Base-by-base conservation (phyloP, 148 eudicot species). In the Cornus suecica region DNA sequence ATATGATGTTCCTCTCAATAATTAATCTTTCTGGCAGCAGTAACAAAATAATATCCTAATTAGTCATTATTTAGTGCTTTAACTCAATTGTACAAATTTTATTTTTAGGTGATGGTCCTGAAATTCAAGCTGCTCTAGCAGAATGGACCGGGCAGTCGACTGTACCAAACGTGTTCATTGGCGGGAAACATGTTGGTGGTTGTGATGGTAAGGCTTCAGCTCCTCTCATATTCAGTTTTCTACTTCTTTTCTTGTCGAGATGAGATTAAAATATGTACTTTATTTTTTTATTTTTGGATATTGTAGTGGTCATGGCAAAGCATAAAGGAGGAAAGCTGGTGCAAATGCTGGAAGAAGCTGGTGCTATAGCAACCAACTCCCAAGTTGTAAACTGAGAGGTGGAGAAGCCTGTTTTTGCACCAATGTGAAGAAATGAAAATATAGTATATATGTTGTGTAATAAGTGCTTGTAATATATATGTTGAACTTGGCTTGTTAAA, bases 81-180 rank as follows among this genome's bases (percentile, higher is more conserved):
- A 56, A 37, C 42, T 3, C 13, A 74, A 65, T 27, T 71, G 42
- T 54, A 7, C 72, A 60, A 37, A 25, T 62, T 37, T 37, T 27
- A 18, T 76, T 14, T 2, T 58, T 64, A 93, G 94, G 83, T 77
- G 98, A 91, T 86, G 98, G 98, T 45, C 75, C 76, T 52, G 92
- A 72, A 2, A 82, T 88, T 41, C 98, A 93, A 80, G 66, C 88
- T 5, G 97, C 92, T 30, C 88, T 93, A 28, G 75, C 62, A 11
- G 88, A 88, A 82, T 88, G 90, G 97, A 89, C 98, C 5, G 91
- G 89, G 71, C 98, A 91, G 78, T 81, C 89, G 52, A 89, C 98
- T 15, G 98, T 93, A 26, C 98, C 98, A 0, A 91, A 91, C 76
- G 97, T 91, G 70, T 93, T 93, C 77, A 86, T 93, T 14, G 89